A percentile compares a stretch with the other conserved stretches of the same genome.
phyloP scores from a whole-genome alignment of 2,329 filamentous ascomycete species.

The Cercospora sojina region DNA sequence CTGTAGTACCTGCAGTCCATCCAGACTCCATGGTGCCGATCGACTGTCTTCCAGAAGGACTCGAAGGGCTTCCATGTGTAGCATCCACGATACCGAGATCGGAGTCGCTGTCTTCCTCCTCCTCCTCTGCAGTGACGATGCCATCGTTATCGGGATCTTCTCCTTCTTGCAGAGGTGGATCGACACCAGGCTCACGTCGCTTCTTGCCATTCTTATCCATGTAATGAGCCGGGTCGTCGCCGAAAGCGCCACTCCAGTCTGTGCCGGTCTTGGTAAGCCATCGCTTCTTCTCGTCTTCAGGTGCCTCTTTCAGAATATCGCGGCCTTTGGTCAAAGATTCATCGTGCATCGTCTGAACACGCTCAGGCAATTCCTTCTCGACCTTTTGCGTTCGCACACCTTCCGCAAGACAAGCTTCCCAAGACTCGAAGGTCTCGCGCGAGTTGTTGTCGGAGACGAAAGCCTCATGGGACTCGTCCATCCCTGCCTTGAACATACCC shows the following conservation, averaged over 20 bases:
- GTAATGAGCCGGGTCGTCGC: slow-evolving; percentile 66
- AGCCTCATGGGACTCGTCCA: slow-evolving; percentile 77
- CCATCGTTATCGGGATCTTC: slow-evolving; percentile 50
- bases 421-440: slow-evolving; percentile 89
- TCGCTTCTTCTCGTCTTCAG: slow-evolving; percentile 68
- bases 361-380: slow-evolving; percentile 68
- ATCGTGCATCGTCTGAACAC: slow-evolving; percentile 75
- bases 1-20: slow-evolving; percentile 37
- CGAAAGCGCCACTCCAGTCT: slow-evolving; percentile 86
- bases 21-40: slow-evolving; percentile 35
- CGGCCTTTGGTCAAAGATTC: slow-evolving; percentile 74
- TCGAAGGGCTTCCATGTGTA: slow-evolving; percentile 34
- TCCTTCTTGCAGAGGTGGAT: slow-evolving; percentile 48
- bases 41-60: slow-evolving; percentile 27
- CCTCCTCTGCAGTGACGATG: slow-evolving; percentile 42
- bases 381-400: slow-evolving; percentile 75
- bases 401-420: slow-evolving; percentile 88
- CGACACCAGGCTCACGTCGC: slow-evolving; percentile 56
- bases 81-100: slow-evolving; percentile 62
- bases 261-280: slow-evolving; percentile 79
- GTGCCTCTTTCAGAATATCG: slow-evolving; percentile 72
- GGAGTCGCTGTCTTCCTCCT: slow-evolving; percentile 39
- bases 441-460: slow-evolving; percentile 86
- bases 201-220: slow-evolving; percentile 55
- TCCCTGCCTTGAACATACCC: slow-evolving; percentile 83